Evolutionary conservation across 495 filamentous ascomycete species (phyloP).

Genomic region (Penicillium fimorum): DNA sequence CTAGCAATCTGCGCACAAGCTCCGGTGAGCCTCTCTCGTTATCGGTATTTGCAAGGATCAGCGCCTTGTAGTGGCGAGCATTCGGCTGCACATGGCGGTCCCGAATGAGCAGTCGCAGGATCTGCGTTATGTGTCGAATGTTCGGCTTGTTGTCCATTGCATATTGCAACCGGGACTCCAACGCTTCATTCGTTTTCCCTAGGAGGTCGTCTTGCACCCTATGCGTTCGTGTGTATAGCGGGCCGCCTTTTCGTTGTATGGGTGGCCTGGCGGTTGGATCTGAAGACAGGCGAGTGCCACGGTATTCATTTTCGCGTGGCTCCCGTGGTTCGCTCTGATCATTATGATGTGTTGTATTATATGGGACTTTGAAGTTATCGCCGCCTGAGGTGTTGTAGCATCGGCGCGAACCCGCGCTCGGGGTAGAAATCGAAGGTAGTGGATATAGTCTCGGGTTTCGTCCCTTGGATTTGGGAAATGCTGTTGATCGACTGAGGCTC

Average conservation of each 20-base stretch:
- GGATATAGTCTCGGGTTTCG: slow-evolving; percentile 11
- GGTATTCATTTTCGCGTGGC: neutral
- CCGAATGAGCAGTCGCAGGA: slow-evolving; percentile 51
- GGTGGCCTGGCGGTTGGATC: neutral
- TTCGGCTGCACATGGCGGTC: slow-evolving; percentile 63
- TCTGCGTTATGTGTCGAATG: slow-evolving; percentile 27
- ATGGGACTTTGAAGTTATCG: neutral
- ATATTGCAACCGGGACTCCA: slow-evolving; percentile 31
- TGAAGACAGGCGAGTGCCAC: neutral
- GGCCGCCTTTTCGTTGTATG: neutral
- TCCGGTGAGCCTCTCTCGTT: slow-evolving; percentile 60
- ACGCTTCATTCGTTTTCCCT: slow-evolving; percentile 17
- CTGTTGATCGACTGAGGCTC: slow-evolving; percentile 15
- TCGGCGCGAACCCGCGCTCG: slow-evolving; percentile 21
- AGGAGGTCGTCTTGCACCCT: slow-evolving; percentile 24
- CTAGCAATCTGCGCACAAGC: slow-evolving; percentile 56
- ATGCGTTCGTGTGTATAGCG: slow-evolving; percentile 8
- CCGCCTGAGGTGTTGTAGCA: slow-evolving; percentile 21
- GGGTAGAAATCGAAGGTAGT: slow-evolving; percentile 8
- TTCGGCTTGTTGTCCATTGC: slow-evolving; percentile 19
- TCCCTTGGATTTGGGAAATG: slow-evolving; percentile 12
- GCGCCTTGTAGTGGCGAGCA: slow-evolving; percentile 64
- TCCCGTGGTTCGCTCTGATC: neutral
- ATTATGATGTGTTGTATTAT: neutral
- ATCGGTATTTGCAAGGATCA: slow-evolving; percentile 70